phyloP scores from a whole-genome alignment of 495 filamentous ascomycete species.

The Xylaria flabelliformis region DNA sequence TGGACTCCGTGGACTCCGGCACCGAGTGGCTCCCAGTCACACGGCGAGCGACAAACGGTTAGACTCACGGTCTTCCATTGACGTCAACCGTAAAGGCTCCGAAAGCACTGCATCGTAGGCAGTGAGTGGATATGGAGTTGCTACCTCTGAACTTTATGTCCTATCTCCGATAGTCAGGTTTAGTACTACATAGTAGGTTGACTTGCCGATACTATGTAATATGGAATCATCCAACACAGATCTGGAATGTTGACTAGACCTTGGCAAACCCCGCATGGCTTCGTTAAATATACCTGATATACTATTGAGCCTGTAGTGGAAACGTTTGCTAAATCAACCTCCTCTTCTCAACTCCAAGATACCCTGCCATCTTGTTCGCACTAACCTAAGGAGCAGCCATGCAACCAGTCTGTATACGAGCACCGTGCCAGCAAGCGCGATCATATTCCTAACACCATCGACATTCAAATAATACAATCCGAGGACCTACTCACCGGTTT shows the following conservation, averaged over 20 bases:
- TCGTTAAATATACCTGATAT: not conserved
- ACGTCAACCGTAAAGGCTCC: slow-evolving; percentile 22
- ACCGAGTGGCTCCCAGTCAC: not conserved
- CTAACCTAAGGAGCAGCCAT: slow-evolving; percentile 63
- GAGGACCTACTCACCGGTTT: slow-evolving; percentile 67
- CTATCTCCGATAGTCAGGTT: not conserved
- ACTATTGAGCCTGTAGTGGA: not conserved
- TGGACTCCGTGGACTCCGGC: not conserved
- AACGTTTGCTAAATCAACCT: not conserved
- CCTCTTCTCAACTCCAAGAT: slow-evolving; percentile 23
- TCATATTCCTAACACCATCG: slow-evolving; percentile 61
- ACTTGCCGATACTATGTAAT: not conserved
- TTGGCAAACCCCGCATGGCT: not conserved
- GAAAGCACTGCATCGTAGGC: not conserved
- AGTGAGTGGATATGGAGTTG: not conserved
- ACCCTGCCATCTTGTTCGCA: slow-evolving; percentile 45
- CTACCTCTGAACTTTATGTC: no score
- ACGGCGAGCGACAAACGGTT: not conserved
- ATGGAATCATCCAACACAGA: not conserved
- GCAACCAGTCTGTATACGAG: slow-evolving; percentile 70
- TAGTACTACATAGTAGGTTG: not conserved
- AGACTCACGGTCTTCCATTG: not conserved
- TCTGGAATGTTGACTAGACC: not conserved
- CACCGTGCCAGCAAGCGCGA: slow-evolving; percentile 63
- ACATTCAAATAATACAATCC: slow-evolving; percentile 67